Conservation (phyloP, 495 filamentous ascomycete species). For the Xylaria acuta region DNA sequence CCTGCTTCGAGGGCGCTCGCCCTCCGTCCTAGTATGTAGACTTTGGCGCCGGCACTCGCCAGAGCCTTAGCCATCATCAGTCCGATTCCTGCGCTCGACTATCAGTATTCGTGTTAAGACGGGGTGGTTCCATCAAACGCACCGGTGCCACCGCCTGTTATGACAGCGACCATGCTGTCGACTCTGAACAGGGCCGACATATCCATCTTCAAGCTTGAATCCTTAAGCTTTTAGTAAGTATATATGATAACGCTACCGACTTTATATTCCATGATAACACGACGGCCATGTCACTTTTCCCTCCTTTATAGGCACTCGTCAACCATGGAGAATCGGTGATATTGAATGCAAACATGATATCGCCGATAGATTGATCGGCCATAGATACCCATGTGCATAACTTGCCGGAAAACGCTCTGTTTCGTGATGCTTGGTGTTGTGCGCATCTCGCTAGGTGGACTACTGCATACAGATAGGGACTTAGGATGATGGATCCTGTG, state of each 20-base stretch:
- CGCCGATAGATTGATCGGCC: background rate
- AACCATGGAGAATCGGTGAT: background rate
- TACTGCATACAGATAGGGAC: no score
- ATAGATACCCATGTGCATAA: background rate
- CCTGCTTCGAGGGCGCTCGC: slow-evolving; percentile 56
- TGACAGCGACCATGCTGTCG: slow-evolving; percentile 60
- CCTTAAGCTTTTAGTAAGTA: background rate
- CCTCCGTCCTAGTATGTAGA: slow-evolving; percentile 73
- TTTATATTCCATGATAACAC: background rate
- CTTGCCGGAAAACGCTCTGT: background rate
- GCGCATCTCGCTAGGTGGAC: background rate
- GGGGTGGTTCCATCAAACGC: background rate
- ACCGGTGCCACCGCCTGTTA: slow-evolving; percentile 65
- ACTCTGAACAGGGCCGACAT: slow-evolving; percentile 52
- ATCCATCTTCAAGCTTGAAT: slow-evolving; percentile 23
- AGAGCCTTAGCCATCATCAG: slow-evolving; percentile 69
- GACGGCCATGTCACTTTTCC: background rate
- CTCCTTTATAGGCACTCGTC: background rate
- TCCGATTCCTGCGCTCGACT: slow-evolving; percentile 62
- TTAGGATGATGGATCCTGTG: background rate
- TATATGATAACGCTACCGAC: background rate
- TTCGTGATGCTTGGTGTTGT: background rate
- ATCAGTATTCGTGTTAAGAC: background rate
- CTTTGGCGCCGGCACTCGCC: slow-evolving; percentile 67
- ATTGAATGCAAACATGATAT: background rate